Conservation (phyloP, 2,329 filamentous ascomycete species). For the Cordyceps javanica region DNA sequence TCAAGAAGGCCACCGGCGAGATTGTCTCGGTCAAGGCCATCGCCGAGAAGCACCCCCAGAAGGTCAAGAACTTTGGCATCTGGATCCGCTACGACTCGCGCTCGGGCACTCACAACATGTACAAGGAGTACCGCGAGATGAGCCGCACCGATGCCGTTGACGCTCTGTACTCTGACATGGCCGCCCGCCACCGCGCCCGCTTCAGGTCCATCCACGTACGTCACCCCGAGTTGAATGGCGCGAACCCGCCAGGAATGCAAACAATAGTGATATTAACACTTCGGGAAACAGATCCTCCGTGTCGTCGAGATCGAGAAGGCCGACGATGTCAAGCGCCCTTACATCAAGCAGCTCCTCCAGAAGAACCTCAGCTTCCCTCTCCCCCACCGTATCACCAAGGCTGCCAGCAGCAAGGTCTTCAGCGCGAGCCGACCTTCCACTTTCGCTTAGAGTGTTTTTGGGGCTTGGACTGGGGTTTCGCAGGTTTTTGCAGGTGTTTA, state of each 20-base stretch:
- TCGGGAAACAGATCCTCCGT: constrained; percentile 72
- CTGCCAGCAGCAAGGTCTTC: constrained; percentile 84
- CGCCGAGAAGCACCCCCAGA: constrained; percentile 96
- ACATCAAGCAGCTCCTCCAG: constrained; percentile 96
- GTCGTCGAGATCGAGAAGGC: constrained; percentile 95
- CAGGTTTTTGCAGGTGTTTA: constrained; percentile 55
- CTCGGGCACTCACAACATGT: constrained; percentile 99
- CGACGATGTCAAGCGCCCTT: constrained; percentile 93
- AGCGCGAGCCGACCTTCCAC: constrained; percentile 88
- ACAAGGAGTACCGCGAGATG: constrained; percentile 99
- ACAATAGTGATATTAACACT: constrained; percentile 4
- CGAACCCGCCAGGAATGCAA: not conserved
- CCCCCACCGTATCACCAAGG: constrained; percentile 88
- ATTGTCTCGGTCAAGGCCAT: constrained; percentile 97
- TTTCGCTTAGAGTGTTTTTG: constrained; percentile 77
- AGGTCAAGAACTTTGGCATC: constrained; percentile 99
- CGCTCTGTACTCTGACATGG: constrained; percentile 99
- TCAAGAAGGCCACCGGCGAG: constrained; percentile 99
- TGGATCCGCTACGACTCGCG: constrained; percentile 99
- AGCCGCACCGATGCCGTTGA: constrained; percentile 92
- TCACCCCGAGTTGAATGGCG: constrained; percentile 19
- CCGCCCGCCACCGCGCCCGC: constrained; percentile 90
- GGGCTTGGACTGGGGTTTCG: constrained; percentile 45
- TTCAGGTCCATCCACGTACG: constrained; percentile 98
- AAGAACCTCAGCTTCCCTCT: constrained; percentile 98